Percentiles rank a stretch among this genome's conserved stretches.
These are phyloP conservation scores for Cairneyella variabilis DNA, from an alignment of 495 filamentous ascomycete genomes.

Conservation along the genomic window DNA sequence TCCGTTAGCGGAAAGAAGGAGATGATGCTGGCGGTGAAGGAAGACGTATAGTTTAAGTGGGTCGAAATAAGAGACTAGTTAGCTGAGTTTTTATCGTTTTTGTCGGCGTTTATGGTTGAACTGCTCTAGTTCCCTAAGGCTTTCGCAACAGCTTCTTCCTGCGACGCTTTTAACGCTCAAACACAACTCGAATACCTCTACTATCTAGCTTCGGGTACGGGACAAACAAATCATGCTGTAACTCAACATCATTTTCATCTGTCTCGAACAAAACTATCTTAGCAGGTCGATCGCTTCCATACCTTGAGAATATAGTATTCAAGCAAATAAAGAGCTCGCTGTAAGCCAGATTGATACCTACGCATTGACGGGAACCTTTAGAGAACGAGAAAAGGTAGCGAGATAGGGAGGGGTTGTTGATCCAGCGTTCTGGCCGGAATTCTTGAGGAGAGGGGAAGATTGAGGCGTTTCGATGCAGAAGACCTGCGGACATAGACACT, in stretches of 20 bases:
- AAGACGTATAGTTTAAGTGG: no score
- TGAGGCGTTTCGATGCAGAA: not conserved
- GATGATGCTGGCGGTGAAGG: no score
- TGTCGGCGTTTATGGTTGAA: no score
- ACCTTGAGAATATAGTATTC: constrained; percentile 29
- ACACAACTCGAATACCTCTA: constrained; percentile 36
- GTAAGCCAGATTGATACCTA: constrained; percentile 39
- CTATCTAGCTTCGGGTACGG: constrained; percentile 30
- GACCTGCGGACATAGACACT: not conserved
- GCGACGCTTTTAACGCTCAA: no score
- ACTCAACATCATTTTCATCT: constrained; percentile 31
- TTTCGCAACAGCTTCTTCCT: no score
- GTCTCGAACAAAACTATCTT: constrained; percentile 36
- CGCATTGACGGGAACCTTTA: constrained; percentile 40
- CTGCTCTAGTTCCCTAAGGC: no score
- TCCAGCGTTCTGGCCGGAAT: constrained; percentile 6
- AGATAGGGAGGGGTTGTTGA: constrained; percentile 21
- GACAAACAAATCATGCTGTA: constrained; percentile 35
- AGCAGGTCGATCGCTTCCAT: not conserved
- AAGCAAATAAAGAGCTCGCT: constrained; percentile 35
- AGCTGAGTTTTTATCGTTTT: no score
- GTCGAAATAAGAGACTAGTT: no score
- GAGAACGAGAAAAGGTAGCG: constrained; percentile 40
- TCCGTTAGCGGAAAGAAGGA: no score
- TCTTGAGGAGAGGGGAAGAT: not conserved